Conservation (phyloP, 495 filamentous ascomycete genomes). For the Apiosordaria backusii region DNA sequence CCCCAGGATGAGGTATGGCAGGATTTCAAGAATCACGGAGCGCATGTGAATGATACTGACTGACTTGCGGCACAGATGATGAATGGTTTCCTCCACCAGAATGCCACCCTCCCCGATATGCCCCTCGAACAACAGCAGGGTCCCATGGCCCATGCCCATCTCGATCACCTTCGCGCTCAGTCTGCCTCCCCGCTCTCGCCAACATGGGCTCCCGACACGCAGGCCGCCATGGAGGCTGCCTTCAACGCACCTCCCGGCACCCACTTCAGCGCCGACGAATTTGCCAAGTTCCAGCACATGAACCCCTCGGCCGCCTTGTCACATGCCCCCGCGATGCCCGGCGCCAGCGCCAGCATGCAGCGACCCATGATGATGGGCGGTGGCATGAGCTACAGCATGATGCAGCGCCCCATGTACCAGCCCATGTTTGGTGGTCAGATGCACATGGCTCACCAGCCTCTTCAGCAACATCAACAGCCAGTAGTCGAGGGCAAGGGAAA, state of each 20-base stretch:
- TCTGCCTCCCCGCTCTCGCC: slow-evolving; percentile 41
- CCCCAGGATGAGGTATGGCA: slow-evolving; percentile 48
- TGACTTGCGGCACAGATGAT: slow-evolving; percentile 62
- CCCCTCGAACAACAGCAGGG: slow-evolving; percentile 36
- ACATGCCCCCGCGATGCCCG: slow-evolving; percentile 49
- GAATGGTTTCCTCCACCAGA: slow-evolving; percentile 85
- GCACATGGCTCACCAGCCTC: slow-evolving; percentile 35
- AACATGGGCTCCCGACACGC: slow-evolving; percentile 51
- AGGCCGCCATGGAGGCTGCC: slow-evolving; percentile 75
- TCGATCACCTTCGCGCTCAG: slow-evolving; percentile 34
- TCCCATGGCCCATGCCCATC: slow-evolving; percentile 37
- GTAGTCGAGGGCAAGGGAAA: slow-evolving; percentile 74
- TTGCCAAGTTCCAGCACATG: slow-evolving; percentile 78
- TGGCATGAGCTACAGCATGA: slow-evolving; percentile 44
- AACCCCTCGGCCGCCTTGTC: slow-evolving; percentile 30
- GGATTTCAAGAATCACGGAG: neutral
- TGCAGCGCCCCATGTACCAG: slow-evolving; percentile 51
- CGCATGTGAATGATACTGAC: neutral
- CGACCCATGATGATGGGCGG: slow-evolving; percentile 54
- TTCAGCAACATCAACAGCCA: slow-evolving; percentile 21
- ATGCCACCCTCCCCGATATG: slow-evolving; percentile 43
- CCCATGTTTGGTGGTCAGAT: slow-evolving; percentile 50
- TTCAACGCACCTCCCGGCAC: slow-evolving; percentile 58
- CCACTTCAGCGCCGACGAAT: slow-evolving; percentile 80
- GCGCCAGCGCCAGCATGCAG: slow-evolving; percentile 32